A percentile compares a stretch with the other conserved stretches of the same genome.
Evolutionary conservation across 2,329 filamentous ascomycete species (phyloP).

Genomic region (Fusarium oligoseptatum): DNA sequence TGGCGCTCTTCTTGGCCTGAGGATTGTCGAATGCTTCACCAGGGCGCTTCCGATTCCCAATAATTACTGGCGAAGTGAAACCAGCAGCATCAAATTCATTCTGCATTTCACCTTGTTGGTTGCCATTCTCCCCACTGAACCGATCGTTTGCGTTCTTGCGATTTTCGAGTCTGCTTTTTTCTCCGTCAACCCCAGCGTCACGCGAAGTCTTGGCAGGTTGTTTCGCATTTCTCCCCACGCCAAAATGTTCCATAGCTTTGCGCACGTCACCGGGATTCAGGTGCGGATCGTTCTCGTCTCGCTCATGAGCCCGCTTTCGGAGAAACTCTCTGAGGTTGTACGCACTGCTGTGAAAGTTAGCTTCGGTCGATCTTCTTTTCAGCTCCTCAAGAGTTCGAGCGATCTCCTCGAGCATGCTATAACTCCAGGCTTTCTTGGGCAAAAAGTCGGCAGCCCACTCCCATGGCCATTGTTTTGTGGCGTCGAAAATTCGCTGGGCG

Average conservation of each 20-base stretch:
- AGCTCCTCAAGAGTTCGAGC: neutral
- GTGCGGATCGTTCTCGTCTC: neutral
- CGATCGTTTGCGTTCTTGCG: neutral
- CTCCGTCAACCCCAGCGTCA: neutral
- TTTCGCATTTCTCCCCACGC: neutral
- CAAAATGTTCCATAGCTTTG: neutral
- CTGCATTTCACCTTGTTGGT: neutral
- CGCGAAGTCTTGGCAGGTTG: no score
- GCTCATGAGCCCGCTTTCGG: neutral
- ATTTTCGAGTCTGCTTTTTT: neutral
- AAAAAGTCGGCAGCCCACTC: neutral
- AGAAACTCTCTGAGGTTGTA: neutral
- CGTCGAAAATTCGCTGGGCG: neutral
- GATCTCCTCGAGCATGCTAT: neutral
- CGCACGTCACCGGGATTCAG: neutral
- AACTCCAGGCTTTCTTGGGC: neutral
- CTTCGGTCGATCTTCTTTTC: neutral
- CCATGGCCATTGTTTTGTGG: neutral
- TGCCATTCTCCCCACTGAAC: neutral
- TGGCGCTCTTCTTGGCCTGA: neutral
- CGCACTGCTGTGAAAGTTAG: neutral
- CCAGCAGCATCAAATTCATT: neutral
- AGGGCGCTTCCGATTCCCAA: neutral
- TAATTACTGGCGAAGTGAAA: no score
- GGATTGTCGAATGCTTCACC: neutral